These are phyloP conservation scores for Lepiota venenata DNA, from an alignment of 768 basidiomycete genomes.

Conservation along the genomic window DNA sequence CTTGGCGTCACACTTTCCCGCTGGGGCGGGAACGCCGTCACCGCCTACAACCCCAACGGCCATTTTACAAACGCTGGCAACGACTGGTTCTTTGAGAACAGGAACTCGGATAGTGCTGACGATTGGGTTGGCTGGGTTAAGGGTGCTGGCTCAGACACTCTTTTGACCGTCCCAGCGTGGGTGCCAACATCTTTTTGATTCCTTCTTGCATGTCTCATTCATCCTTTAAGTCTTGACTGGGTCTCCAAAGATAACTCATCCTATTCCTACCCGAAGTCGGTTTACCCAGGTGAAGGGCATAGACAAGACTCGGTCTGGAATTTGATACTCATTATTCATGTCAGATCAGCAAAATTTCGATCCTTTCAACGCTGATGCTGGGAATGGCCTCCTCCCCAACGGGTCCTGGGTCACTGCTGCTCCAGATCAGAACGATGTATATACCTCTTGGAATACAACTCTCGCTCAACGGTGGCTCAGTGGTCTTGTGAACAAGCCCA, in stretches of 20 bases:
- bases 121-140: constrained; percentile 47
- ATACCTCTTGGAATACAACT: constrained; percentile 46
- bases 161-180: constrained; percentile 50
- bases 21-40: constrained; percentile 55
- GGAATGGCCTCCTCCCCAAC: constrained; percentile 46
- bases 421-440: constrained; percentile 35
- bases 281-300: constrained; percentile 36
- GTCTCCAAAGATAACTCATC: constrained; percentile 51
- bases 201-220: neutral
- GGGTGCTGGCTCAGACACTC: constrained; percentile 37
- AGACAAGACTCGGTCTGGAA: neutral
- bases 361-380: constrained; percentile 46
- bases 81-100: constrained; percentile 58
- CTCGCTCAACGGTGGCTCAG: constrained; percentile 41
- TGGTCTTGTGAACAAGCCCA: constrained; percentile 44
- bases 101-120: constrained; percentile 37
- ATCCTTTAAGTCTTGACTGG: constrained; percentile 45
- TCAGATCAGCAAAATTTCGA: constrained; percentile 42
- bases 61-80: constrained; percentile 50
- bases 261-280: constrained; percentile 43
- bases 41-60: constrained; percentile 50
- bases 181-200: constrained; percentile 17
- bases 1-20: constrained; percentile 48
- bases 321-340: neutral
- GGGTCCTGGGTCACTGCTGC: constrained; percentile 40